Base-by-base conservation (phyloP, 192 early-diverging fungal genomes). In the Coemansia sp. region DNA sequence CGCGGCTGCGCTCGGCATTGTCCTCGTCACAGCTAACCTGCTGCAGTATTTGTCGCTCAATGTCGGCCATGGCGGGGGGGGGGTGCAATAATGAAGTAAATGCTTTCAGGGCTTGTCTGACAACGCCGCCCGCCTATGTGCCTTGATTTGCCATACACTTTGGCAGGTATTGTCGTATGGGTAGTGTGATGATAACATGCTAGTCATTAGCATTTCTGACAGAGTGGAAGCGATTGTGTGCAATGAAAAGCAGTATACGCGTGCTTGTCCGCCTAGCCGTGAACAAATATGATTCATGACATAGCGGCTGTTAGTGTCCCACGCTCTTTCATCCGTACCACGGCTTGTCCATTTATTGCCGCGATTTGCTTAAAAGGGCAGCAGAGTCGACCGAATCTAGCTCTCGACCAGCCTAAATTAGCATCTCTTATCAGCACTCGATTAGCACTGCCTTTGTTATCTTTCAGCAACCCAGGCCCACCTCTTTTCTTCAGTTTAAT, bases 11-110 rank as follows among this genome's bases (percentile, higher is more conserved):
- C 53, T 76, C 68, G 24, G 36, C 39, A 16, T 27, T 24, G 29
- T 64, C 64, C 54, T 74, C 67, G 48, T 74, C 72, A 24, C 42
- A 41, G 41, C 35, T 35, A 24, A 16, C n/a, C 56, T 34, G 74
- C 42, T 37, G 40, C 11, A 70, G 54, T 16, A 70, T 42, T 39
- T 53, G 35, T 35, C 37, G 48, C 46, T 70, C 68, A 46, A 70
- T 76, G 48, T 67, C 50, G 3, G 66, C 45, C 72, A 74, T 74
- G 45, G 44, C 53, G 17, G 6, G 64, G 13, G 19, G 9, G 8
- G 45, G 51, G 31, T 8, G n/a, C n/a, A 9, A 21, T 48, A 48
- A 19, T 24, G 7, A 48, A 19, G 8, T 48, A 21, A 19, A 48
- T 48, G 46, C 9, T 48, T 48, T n/a, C 19, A n/a, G 9, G 21